Evolutionary conservation across 164 flowering plant species (phyloP).

Genomic region (Stephania yunnanensis): DNA sequence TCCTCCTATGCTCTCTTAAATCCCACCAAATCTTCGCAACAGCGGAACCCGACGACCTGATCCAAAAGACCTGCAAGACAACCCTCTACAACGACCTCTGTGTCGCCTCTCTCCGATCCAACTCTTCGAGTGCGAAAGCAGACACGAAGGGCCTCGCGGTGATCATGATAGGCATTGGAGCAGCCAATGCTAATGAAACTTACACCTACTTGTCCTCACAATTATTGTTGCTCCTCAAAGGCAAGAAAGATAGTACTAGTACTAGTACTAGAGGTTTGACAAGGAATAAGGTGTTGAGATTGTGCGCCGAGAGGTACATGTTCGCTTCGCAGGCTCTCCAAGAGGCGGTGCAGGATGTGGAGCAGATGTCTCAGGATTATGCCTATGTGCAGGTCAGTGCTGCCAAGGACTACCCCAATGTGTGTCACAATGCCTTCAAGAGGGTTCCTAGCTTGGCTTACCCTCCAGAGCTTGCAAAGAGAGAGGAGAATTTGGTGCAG

Average conservation of each 20-base stretch:
- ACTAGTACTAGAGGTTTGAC: slow-evolving; percentile 16
- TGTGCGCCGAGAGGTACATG: slow-evolving; percentile 52
- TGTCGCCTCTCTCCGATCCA: slow-evolving; percentile 47
- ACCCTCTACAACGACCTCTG: slow-evolving; percentile 57
- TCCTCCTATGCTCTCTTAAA: too few relatives aligned
- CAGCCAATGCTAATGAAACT: slow-evolving; percentile 44
- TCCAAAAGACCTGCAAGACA: slow-evolving; percentile 48
- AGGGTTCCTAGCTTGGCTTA: slow-evolving; percentile 40
- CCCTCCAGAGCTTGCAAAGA: slow-evolving; percentile 40
- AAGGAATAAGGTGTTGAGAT: slow-evolving; percentile 26
- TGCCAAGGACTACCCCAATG: slow-evolving; percentile 65
- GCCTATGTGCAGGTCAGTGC: slow-evolving; percentile 55
- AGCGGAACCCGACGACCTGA: slow-evolving; percentile 15
- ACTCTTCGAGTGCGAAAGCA: slow-evolving; percentile 39
- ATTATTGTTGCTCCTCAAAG: slow-evolving; percentile 15
- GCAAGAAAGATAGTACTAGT: slow-evolving; percentile 19
- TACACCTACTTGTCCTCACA: slow-evolving; percentile 40
- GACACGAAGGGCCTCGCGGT: slow-evolving; percentile 55
- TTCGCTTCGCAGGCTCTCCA: slow-evolving; percentile 43
- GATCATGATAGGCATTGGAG: slow-evolving; percentile 42
- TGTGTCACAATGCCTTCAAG: slow-evolving; percentile 52
- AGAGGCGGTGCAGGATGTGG: slow-evolving; percentile 38
- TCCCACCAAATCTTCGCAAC: too few relatives aligned
- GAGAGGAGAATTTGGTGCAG: slow-evolving; percentile 48
- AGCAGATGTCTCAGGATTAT: slow-evolving; percentile 42